Evolutionary conservation across 2,329 filamentous ascomycete species (phyloP).

Genomic region (Simplicillium sp.): DNA sequence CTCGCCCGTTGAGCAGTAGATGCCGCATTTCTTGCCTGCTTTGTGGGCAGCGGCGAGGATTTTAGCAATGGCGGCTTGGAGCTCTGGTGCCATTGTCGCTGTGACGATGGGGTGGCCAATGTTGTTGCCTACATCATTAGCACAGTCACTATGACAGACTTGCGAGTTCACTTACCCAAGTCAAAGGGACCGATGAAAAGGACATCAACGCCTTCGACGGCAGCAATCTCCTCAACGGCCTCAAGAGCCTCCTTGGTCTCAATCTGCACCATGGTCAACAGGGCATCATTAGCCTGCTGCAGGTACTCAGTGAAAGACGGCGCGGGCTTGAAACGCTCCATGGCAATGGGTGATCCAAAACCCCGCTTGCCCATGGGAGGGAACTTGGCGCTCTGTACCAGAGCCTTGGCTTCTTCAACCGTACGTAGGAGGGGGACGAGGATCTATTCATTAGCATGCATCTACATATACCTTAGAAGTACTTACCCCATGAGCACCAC

Average conservation of each 20-base stretch:
- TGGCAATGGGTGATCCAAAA: constrained; percentile 38
- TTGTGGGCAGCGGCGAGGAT: constrained; percentile 47
- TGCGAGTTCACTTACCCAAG: constrained; percentile 33
- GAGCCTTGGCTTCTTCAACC: constrained; percentile 31
- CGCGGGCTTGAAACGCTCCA: constrained; percentile 30
- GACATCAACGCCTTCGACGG: constrained; percentile 50
- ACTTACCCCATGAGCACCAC: constrained; percentile 39
- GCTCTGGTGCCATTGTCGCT: constrained; percentile 46
- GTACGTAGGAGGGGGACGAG: constrained; percentile 36
- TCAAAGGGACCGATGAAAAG: constrained; percentile 60
- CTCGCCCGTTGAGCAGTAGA: constrained; percentile 46
- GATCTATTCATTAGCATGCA: constrained; percentile 18
- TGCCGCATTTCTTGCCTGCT: constrained; percentile 58
- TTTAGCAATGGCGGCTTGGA: constrained; percentile 49
- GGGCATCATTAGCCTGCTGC: constrained; percentile 36
- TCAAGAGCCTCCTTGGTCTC: constrained; percentile 56
- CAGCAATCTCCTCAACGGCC: constrained; percentile 51
- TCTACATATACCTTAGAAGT: not conserved
- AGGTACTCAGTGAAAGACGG: constrained; percentile 38
- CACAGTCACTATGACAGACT: constrained; percentile 5
- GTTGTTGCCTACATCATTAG: constrained; percentile 35
- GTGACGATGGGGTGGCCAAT: constrained; percentile 54
- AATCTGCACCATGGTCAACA: constrained; percentile 59
- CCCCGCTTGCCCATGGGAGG: constrained; percentile 38
- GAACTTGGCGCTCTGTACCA: constrained; percentile 40